phyloP scores from a whole-genome alignment of 2,329 filamentous ascomycete genomes.

The Fusarium nanum region DNA sequence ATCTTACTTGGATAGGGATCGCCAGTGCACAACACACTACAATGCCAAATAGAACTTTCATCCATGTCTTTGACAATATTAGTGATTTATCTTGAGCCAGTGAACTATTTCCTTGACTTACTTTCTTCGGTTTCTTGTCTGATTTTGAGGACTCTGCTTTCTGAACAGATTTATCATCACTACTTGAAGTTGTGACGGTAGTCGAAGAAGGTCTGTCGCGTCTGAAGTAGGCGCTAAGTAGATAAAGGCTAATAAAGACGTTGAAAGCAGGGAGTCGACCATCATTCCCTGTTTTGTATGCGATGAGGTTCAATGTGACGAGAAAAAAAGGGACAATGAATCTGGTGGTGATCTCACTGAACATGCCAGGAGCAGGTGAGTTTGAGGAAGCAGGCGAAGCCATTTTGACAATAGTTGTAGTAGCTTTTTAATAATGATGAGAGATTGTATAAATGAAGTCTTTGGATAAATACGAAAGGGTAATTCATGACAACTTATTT shows the following conservation, averaged over 20 bases:
- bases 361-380: neutral
- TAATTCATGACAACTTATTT: neutral
- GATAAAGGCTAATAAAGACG: neutral
- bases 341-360: neutral
- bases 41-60: neutral
- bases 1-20: neutral
- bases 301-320: neutral
- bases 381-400: neutral
- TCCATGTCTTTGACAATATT: neutral
- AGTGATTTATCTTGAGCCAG: neutral
- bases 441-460: neutral
- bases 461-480: neutral
- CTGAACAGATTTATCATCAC: neutral
- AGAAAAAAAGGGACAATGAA: neutral
- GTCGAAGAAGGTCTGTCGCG: too few species aligned
- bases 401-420: neutral
- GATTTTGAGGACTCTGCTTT: neutral
- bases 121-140: neutral
- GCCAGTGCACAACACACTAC: neutral
- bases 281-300: neutral
- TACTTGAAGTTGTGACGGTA: neutral
- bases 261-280: neutral
- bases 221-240: conserved; percentile 3
- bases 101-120: rapidly evolving
- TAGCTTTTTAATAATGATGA: neutral